Evolutionary conservation across 805 yeast species (phyloP), one percentile per base, ranked within the genome.

Genomic region (Metschnikowia hibisci): DNA sequence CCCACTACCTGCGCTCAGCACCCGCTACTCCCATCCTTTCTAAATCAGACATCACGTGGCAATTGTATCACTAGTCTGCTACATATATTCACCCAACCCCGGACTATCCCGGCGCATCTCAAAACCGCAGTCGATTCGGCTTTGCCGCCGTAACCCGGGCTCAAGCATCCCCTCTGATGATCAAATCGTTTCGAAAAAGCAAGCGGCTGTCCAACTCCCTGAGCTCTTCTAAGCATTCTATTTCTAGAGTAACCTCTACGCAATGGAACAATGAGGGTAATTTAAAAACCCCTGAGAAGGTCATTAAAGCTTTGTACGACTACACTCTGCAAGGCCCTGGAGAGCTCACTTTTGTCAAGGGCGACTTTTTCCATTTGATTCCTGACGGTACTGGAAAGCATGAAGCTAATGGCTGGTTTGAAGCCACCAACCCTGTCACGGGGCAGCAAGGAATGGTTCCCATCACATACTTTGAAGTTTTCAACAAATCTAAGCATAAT

Each of bases 361-460:
- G 96, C 30, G 97, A 91, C 58, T 90, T 89, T 59, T 87, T 90
- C 66, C 88, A 87, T 58, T 95, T 93, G 2, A 37, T 68, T 14
- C 63, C 57, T 25, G 49, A 43, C 33, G 43, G 42, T 35, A 58
- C 54, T 16, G 60, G 50, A n/a, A 50, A 52, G 20, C 52, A 47
- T 35, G 57, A 53, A 43, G 63, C 60, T 34, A 71, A 77, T 43
- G 83, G 81, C 51, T 89, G 96, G 90, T 87, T 80, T 56, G 89
- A 87, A 56, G 97, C 95, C 2, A 80, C 82, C 41, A 89, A 91
- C 60, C 97, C 98, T 11, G 77, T 84, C 36, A 80, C 85, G 27
- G 79, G 83, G 53, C 66, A 76, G 22, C 74, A 78, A 39, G 99
- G 99, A 1, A 78, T 86, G 77, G 98, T 93, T 1, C 98, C 98